Conservation (phyloP, 768 basidiomycete species). For the Trametes cubensis region DNA sequence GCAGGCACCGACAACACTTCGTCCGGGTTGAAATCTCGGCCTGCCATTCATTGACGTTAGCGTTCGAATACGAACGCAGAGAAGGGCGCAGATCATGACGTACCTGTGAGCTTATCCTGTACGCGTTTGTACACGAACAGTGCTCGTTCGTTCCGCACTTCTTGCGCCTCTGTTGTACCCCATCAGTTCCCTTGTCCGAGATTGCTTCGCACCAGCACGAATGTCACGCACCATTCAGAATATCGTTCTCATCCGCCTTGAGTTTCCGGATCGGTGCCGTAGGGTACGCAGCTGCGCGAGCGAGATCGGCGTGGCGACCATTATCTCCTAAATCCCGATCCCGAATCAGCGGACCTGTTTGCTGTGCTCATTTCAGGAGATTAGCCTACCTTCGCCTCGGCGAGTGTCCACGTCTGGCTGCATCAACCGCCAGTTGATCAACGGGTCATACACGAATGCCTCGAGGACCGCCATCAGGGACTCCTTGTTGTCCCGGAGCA, state of each 20-base stretch:
- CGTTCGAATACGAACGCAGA: neutral
- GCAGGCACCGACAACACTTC: constrained; percentile 67
- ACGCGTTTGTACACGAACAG: constrained; percentile 93
- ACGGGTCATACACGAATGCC: constrained; percentile 97
- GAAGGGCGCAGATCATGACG: constrained; percentile 26
- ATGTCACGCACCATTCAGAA: constrained; percentile 75
- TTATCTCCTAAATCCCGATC: constrained; percentile 10
- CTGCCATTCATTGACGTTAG: constrained; percentile 41
- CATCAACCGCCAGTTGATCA: constrained; percentile 96
- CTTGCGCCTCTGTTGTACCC: constrained; percentile 59
- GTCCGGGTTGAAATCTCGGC: constrained; percentile 92
- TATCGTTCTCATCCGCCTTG: constrained; percentile 92
- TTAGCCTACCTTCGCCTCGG: constrained; percentile 61
- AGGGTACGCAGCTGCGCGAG: constrained; percentile 69
- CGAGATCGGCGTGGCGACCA: constrained; percentile 47
- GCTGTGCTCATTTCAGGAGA: neutral
- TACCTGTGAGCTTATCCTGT: constrained; percentile 91
- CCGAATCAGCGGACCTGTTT: constrained; percentile 1
- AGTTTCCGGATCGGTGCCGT: constrained; percentile 81
- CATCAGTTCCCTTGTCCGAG: constrained; percentile 2
- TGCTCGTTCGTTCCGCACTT: constrained; percentile 90
- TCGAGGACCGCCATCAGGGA: constrained; percentile 99
- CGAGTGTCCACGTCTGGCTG: constrained; percentile 78
- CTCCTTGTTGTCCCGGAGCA: constrained; percentile 95
- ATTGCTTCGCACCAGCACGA: neutral